Conservation (phyloP, 78 protist species). For the Guillardia theta region DNA sequence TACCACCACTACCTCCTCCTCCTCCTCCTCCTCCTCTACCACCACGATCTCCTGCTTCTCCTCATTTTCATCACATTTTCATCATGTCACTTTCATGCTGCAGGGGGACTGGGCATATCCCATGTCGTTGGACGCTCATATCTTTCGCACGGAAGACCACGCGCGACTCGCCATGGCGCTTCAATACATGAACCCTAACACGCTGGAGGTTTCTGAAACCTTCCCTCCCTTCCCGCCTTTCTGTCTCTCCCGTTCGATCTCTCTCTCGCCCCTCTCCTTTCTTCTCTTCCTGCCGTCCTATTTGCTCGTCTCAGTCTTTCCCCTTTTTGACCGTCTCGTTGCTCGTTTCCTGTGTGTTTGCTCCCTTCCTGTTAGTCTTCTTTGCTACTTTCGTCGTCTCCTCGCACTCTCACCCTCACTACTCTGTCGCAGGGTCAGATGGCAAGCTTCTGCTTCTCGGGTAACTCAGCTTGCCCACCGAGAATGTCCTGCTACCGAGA, state of each 20-base stretch:
- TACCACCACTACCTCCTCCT: not conserved
- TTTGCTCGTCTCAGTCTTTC: not conserved
- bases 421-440: too few relatives aligned
- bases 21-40: not conserved
- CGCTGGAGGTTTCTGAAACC: not conserved
- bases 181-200: not conserved
- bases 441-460: not conserved
- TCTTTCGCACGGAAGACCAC: not conserved
- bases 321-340: not conserved
- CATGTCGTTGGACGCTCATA: conserved; percentile 33
- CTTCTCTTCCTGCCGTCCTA: not conserved
- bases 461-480: not conserved
- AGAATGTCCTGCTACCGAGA: not conserved
- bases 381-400: too few relatives aligned
- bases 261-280: too few relatives aligned
- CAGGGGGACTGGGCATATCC: conserved; percentile 42
- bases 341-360: not conserved
- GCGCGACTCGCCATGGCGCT: not conserved
- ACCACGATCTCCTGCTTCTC: not conserved
- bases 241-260: not conserved
- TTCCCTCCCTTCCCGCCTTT: not conserved
- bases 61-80: not conserved
- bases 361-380: too few relatives aligned
- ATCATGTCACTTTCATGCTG: too few relatives aligned
- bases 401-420: too few relatives aligned